Evolutionary conservation across 768 basidiomycete genomes (phyloP).

Genomic region (Suillus spraguei): DNA sequence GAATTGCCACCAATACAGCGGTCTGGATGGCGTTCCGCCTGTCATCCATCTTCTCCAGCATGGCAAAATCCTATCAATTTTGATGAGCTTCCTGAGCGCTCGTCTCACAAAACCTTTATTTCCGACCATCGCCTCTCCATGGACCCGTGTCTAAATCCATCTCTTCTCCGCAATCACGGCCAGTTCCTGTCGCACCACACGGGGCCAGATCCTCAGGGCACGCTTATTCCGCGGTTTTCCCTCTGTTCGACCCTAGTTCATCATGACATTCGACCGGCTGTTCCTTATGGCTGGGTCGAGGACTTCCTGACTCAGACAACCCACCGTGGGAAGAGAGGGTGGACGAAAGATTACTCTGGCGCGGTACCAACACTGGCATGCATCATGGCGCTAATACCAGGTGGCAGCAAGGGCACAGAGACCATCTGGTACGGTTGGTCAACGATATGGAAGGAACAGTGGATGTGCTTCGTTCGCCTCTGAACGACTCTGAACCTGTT

Average conservation of each 20-base stretch:
- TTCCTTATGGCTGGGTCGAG: conserved; percentile 49
- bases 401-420: conserved; percentile 56
- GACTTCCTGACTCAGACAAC: conserved; percentile 49
- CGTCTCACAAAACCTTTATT: conserved; percentile 33
- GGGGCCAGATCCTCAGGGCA: conserved; percentile 47
- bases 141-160: conserved; percentile 41
- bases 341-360: conserved; percentile 68
- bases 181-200: conserved; percentile 50
- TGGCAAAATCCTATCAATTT: conserved; percentile 34
- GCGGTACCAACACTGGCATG: conserved; percentile 76
- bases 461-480: conserved; percentile 39
- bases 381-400: conserved; percentile 37
- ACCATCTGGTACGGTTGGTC: conserved; percentile 45
- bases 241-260: conserved; percentile 53
- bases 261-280: conserved; percentile 55
- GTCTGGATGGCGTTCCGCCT: conserved; percentile 27
- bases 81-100: conserved; percentile 3
- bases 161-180: conserved; percentile 44
- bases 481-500: conserved; percentile 29
- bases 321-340: conserved; percentile 65
- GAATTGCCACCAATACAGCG: conserved; percentile 37
- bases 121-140: conserved; percentile 37
- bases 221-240: conserved; percentile 54
- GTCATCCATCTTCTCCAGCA: conserved; percentile 26
- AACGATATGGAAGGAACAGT: conserved; percentile 44